These are phyloP conservation scores for Thelonectria blattea DNA, from an alignment of 2,329 filamentous ascomycete genomes.

Conservation along the genomic window DNA sequence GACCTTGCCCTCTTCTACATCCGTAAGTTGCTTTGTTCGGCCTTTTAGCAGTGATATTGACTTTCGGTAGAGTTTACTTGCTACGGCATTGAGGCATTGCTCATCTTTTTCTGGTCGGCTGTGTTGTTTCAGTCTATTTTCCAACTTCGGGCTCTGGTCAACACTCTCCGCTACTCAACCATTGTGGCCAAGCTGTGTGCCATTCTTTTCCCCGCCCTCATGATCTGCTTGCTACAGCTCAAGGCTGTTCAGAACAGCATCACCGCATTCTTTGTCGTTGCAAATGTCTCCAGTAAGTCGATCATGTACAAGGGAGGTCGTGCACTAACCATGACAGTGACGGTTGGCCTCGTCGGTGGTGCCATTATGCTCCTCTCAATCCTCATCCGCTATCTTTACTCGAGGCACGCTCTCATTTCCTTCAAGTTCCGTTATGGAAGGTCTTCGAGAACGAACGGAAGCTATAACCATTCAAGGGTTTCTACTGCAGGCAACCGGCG, in stretches of 20 bases:
- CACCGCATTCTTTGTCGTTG: constrained; percentile 17
- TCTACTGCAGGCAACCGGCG: background rate
- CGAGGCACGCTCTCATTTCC: constrained; percentile 14
- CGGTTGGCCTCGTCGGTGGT: constrained; percentile 17
- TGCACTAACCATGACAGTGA: constrained; percentile 12
- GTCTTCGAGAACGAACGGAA: background rate
- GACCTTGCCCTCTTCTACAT: constrained; percentile 55
- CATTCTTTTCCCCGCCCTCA: constrained; percentile 5
- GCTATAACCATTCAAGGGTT: background rate
- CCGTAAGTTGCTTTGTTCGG: constrained; percentile 43
- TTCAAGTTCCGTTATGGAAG: constrained; percentile 19
- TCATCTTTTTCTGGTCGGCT: constrained; percentile 53
- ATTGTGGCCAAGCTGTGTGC: constrained; percentile 13
- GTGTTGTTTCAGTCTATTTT: constrained; percentile 20
- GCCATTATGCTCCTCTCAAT: constrained; percentile 19
- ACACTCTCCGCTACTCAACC: constrained; percentile 13
- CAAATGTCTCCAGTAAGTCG: constrained; percentile 19
- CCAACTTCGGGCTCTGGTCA: constrained; percentile 5
- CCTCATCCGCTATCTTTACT: constrained; percentile 21
- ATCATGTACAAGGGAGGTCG: background rate
- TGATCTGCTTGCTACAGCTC: constrained; percentile 12
- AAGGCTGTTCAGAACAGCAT: background rate
- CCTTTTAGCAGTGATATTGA: background rate
- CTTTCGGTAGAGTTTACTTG: constrained; percentile 51
- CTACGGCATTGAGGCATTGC: constrained; percentile 56